phyloP scores from a whole-genome alignment of 495 filamentous ascomycete species.

The Penicillium chermesinum region DNA sequence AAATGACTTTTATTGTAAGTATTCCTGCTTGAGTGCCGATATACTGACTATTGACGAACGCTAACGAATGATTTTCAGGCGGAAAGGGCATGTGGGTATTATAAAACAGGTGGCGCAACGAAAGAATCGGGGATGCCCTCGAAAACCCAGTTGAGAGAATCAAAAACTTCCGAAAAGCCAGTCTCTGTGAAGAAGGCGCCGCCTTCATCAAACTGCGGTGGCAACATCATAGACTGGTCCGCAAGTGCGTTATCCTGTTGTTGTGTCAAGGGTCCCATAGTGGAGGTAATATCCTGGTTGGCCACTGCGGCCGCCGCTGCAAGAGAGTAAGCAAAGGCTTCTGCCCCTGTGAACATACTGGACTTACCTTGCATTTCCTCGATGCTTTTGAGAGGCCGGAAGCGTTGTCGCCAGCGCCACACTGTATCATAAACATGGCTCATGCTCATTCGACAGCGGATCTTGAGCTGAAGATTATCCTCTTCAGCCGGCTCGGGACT shows the following conservation, averaged over 20 bases:
- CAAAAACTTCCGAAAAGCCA: slow-evolving; percentile 45
- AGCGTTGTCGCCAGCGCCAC: slow-evolving; percentile 46
- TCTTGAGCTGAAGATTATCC: slow-evolving; percentile 39
- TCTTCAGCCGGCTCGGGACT: slow-evolving; percentile 30
- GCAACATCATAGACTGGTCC: slow-evolving; percentile 33
- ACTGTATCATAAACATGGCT: slow-evolving; percentile 48
- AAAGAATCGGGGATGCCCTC: slow-evolving; percentile 44
- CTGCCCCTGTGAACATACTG: neutral
- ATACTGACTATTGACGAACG: neutral
- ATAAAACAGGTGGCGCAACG: slow-evolving; percentile 38
- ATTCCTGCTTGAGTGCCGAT: neutral
- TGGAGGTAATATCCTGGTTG: slow-evolving; percentile 27
- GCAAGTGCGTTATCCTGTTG: slow-evolving; percentile 31
- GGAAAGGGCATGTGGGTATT: neutral
- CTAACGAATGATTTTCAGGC: neutral
- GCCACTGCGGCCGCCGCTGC: slow-evolving; percentile 21
- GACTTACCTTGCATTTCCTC: slow-evolving; percentile 40
- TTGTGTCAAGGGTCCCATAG: slow-evolving; percentile 22
- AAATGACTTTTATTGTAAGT: neutral
- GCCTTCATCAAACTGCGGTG: slow-evolving; percentile 38
- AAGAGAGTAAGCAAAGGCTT: slow-evolving; percentile 3
- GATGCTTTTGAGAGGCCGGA: slow-evolving; percentile 36
- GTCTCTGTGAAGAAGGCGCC: slow-evolving; percentile 41
- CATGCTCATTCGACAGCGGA: slow-evolving; percentile 48
- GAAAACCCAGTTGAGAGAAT: slow-evolving; percentile 47